These are phyloP conservation scores for Salix purpurea DNA, from an alignment of 345 rosid genomes.

Conservation along the genomic window DNA sequence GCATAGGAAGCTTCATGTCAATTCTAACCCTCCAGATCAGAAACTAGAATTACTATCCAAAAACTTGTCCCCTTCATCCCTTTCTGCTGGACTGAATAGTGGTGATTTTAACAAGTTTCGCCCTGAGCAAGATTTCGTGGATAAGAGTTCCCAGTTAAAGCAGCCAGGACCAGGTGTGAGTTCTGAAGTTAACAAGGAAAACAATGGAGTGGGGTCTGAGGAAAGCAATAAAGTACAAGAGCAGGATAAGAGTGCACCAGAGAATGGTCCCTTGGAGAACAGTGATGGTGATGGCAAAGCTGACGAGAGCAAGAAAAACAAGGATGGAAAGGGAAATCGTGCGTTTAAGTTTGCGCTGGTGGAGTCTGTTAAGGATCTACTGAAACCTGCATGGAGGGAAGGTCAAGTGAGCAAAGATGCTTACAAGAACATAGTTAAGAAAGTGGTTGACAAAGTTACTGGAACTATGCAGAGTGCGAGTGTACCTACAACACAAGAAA, in stretches of 20 bases:
- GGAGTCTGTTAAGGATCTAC: constrained; percentile 83
- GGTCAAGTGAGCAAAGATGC: constrained; percentile 84
- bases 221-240: constrained; percentile 37
- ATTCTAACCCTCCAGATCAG: constrained; percentile 18
- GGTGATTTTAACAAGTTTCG: constrained; percentile 4
- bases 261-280: constrained; percentile 40
- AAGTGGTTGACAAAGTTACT: constrained; percentile 90
- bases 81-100: constrained; percentile 22
- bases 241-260: constrained; percentile 32
- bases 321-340: constrained; percentile 65
- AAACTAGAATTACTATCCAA: constrained; percentile 23
- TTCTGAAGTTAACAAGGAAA: constrained; percentile 32
- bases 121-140: constrained; percentile 18
- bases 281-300: constrained; percentile 43
- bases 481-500: constrained; percentile 91
- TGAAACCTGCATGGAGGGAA: constrained; percentile 93
- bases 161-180: constrained; percentile 27
- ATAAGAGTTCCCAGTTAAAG: constrained; percentile 15
- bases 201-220: constrained; percentile 24
- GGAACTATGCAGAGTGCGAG: constrained; percentile 59
- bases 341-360: constrained; percentile 86
- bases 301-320: constrained; percentile 63
- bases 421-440: constrained; percentile 92
- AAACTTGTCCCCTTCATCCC: constrained; percentile 6
- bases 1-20: constrained; percentile 24